Evolutionary conservation across 23 red algal species (phyloP), one percentile per base, ranked within the genome.

Genomic region (Pyropia haitanensis): DNA sequence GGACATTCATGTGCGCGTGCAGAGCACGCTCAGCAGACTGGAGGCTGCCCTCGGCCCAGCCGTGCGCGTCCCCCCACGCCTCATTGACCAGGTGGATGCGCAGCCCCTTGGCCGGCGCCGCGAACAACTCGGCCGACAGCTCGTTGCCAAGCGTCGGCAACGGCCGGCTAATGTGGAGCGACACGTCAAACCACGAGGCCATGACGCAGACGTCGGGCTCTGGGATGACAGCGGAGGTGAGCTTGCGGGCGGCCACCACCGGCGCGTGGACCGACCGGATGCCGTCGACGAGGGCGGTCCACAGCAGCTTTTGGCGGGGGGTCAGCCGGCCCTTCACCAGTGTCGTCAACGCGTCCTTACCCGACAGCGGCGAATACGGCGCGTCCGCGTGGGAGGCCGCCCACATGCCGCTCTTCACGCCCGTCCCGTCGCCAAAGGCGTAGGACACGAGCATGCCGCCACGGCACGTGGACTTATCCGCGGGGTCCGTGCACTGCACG

Each of bases 371-470:
- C 15, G 65, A 53, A 53, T 72, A 82, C 28, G 65, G 65, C 14
- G 27, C 49, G 19, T 60, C 58, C 28, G 61, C 64, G 28, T 48
- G 18, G 29, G 50, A 51, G 27, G 55, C 56, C 3, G 64, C 67
- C n/a, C 48, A 56, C 16, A 62, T 63, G 20, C 60, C 78, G 4
- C 67, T 33, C 18, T 51, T 28, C 1, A 25, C 65, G 18, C 78
- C 58, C 17, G 30, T 71, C 3, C 15, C 49, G 64, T 72, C 58
- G 2, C 78, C 78, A 24, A 22, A 32, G 51, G 52, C 56, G 44
- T 82, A 82, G 4, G 78, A 82, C 5, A 63, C 56, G 26, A 71
- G 66, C 53, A 82, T 34, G 18, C 56, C 78, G 24, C 78, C 78
- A 15, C 66, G 53, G 1, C 78, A 82, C 0, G 24, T 53, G 17